These are phyloP conservation scores for Ophiocordyceps australis DNA, from an alignment of 2,329 filamentous ascomycete species.

Conservation along the genomic window DNA sequence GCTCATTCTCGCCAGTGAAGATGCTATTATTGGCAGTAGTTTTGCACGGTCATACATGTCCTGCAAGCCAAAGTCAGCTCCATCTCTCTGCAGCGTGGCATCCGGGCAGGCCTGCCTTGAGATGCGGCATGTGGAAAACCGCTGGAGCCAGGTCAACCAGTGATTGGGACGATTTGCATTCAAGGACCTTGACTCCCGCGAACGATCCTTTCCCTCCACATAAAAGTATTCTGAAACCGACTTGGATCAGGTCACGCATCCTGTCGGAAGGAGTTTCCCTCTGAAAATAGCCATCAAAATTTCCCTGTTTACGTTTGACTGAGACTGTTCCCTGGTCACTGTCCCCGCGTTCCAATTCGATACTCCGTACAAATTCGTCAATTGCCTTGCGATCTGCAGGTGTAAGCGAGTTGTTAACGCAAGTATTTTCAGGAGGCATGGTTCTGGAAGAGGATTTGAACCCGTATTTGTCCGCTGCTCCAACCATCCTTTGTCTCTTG, in stretches of 20 bases:
- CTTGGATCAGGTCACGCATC: slow-evolving; percentile 3
- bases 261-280: not conserved
- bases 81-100: too few species aligned
- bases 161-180: slow-evolving; percentile 5
- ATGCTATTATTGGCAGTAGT: slow-evolving; percentile 10
- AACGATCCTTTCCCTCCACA: slow-evolving; percentile 7
- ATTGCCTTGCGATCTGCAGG: slow-evolving; percentile 10
- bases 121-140: slow-evolving; percentile 16
- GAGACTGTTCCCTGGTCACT: too few species aligned
- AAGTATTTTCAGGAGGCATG: too few species aligned
- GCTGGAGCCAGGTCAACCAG: slow-evolving; percentile 13
- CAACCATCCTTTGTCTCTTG: slow-evolving; percentile 3
- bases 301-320: not conserved
- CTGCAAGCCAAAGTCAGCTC: slow-evolving; percentile 8
- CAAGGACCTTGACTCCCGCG: slow-evolving; percentile 6
- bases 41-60: slow-evolving; percentile 8
- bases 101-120: slow-evolving; percentile 9
- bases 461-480: not conserved
- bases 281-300: not conserved
- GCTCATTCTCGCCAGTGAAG: slow-evolving; percentile 13
- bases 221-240: slow-evolving; percentile 9
- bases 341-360: too few species aligned
- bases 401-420: slow-evolving; percentile 5
- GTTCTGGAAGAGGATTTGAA: too few species aligned
- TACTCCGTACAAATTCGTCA: slow-evolving; percentile 9